These are phyloP conservation scores for Abortiporus biennis DNA, from an alignment of 1,284 basidiomycete species.

Conservation along the genomic window DNA sequence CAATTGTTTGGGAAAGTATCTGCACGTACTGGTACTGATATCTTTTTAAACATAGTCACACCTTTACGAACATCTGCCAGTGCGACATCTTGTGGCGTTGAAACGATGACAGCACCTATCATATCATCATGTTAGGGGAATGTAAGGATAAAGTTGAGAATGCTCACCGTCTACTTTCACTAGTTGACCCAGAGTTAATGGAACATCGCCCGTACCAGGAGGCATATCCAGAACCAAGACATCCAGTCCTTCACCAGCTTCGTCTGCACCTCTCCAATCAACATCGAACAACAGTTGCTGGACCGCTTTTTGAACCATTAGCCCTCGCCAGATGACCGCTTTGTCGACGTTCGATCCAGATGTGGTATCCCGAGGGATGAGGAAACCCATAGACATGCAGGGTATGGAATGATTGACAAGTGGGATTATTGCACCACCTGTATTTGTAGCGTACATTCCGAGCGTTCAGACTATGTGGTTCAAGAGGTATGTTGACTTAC, in stretches of 20 bases:
- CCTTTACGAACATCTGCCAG: constrained; percentile 91
- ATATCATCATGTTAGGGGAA: not conserved
- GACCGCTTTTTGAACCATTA: constrained; percentile 99
- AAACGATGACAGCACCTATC: constrained; percentile 86
- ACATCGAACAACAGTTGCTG: constrained; percentile 97
- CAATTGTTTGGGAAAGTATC: not conserved
- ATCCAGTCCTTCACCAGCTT: constrained; percentile 55
- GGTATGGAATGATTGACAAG: constrained; percentile 86
- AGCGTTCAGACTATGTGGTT: too few relatives aligned
- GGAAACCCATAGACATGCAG: constrained; percentile 97
- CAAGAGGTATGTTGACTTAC: constrained; percentile 2
- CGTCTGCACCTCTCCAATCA: constrained; percentile 66
- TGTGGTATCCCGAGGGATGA: constrained; percentile 48
- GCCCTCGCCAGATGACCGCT: constrained; percentile 91
- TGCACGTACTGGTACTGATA: constrained; percentile 78
- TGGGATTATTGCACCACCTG: constrained; percentile 79
- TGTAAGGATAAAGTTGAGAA: not conserved
- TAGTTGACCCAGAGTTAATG: constrained; percentile 88
- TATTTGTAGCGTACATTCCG: too few relatives aligned
- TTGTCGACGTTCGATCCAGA: constrained; percentile 52
- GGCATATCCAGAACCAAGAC: constrained; percentile 95
- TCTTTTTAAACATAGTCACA: constrained; percentile 89
- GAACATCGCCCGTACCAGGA: constrained; percentile 95
- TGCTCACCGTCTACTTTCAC: constrained; percentile 77
- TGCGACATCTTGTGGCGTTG: constrained; percentile 94